These are phyloP conservation scores for Aspergillus piperis DNA, from an alignment of 2,329 filamentous ascomycete genomes.

Conservation along the genomic window DNA sequence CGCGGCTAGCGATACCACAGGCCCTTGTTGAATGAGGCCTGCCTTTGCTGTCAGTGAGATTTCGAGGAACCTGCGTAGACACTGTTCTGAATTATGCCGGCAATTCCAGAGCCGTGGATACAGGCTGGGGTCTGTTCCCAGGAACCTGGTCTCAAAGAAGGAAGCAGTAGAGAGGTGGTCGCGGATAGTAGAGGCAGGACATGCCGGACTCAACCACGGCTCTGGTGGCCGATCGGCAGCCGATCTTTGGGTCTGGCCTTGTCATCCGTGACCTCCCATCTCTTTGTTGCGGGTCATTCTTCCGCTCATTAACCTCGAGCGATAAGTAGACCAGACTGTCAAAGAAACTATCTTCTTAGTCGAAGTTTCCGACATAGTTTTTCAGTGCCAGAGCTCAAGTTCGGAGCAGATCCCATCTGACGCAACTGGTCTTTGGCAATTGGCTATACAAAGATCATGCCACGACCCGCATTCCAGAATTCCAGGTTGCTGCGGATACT, in stretches of 20 bases:
- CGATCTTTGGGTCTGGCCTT: background rate
- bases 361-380: too few species aligned
- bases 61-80: background rate
- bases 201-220: slow-evolving; percentile 5
- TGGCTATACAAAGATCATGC: slow-evolving; percentile 2
- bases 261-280: background rate
- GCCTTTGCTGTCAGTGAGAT: background rate
- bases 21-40: too few species aligned
- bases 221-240: background rate
- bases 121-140: slow-evolving; percentile 4
- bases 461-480: slow-evolving; percentile 24
- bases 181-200: slow-evolving; percentile 4
- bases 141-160: background rate
- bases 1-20: background rate
- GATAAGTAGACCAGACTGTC: too few species aligned
- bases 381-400: too few species aligned
- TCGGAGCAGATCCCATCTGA: background rate
- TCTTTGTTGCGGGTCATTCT: background rate
- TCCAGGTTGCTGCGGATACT: slow-evolving; percentile 22
- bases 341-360: too few species aligned
- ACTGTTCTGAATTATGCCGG: background rate
- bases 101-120: background rate
- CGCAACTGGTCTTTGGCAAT: background rate
- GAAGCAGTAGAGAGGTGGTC: background rate
- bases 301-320: background rate